Evolutionary conservation across 306 rosid species (phyloP).

Genomic region (Vachellia pachyceras): DNA sequence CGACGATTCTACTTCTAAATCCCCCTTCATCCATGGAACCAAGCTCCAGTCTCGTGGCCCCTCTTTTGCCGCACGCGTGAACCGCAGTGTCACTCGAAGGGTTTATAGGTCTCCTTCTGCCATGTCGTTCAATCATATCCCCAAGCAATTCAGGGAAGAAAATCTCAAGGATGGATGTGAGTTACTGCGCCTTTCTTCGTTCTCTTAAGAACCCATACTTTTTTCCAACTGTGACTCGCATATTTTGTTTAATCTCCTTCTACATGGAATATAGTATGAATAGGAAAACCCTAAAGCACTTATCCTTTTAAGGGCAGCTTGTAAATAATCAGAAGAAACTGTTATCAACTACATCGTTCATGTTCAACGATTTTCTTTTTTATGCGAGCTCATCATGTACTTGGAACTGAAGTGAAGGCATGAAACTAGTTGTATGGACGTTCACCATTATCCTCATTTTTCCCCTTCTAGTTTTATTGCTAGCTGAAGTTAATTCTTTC

Average conservation of each 20-base stretch:
- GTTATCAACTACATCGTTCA: background rate
- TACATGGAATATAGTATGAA: background rate
- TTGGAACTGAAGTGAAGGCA: slow-evolving; percentile 6
- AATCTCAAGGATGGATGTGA: slow-evolving; percentile 92
- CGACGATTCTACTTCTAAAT: slow-evolving; percentile 41
- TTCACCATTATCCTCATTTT: slow-evolving; percentile 11
- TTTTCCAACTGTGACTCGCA: background rate
- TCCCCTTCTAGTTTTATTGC: slow-evolving; percentile 7
- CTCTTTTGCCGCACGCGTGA: slow-evolving; percentile 30
- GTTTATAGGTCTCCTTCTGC: slow-evolving; percentile 49
- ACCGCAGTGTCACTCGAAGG: slow-evolving; percentile 35
- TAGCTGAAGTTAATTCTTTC: background rate
- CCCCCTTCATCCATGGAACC: slow-evolving; percentile 61
- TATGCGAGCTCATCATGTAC: background rate
- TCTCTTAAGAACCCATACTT: slow-evolving; percentile 21
- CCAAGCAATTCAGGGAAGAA: slow-evolving; percentile 78
- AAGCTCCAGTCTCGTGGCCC: slow-evolving; percentile 41
- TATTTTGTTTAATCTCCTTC: slow-evolving; percentile 15
- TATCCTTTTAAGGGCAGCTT: background rate
- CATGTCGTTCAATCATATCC: slow-evolving; percentile 69
- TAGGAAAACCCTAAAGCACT: slow-evolving; percentile 12
- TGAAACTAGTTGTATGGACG: background rate
- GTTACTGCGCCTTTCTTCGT: slow-evolving; percentile 32
- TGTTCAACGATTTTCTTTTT: background rate
- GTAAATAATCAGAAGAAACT: background rate